Base-by-base conservation (phyloP, 768 basidiomycete species). In the Pleurotus tuoliensis region DNA sequence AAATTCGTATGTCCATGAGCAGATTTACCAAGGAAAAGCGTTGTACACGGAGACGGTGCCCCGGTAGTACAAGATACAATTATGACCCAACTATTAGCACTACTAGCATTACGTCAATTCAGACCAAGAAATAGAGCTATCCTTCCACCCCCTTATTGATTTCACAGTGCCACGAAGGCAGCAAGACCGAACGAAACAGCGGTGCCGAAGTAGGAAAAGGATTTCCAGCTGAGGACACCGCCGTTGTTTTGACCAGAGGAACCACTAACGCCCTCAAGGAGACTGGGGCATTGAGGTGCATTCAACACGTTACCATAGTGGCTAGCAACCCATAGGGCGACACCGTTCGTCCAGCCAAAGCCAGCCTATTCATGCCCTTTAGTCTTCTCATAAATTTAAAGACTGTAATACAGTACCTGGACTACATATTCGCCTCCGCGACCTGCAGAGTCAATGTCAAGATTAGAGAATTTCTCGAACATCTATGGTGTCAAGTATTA, bases 271-370 rank as follows among this genome's bases (percentile, higher is more conserved):
- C 58, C 58, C 7, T 64, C 67, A 58, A 72, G 53, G 30, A 76
- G 63, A 48, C 62, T 62, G 0, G 92, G 92, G 63, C 92, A 94
- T 30, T 73, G 56, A 0, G 90, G 92, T 1, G 77, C 69, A 47
- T 75, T 79, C 44, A 94, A 76, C 11, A 80, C 67, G 1, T 73
- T 48, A 0, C 89, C 90, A 63, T 86, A 91, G 45, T 74, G 79
- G 59, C 80, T 82, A 16, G 89, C 84, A 18, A 88, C 74, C 86
- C 88, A 92, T 39, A 93, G 78, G 53, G 83, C 66, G 7, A 86
- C 90, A 16, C 91, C 91, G 63, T 94, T 93, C 41, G 90, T 92
- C 92, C 92, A 94, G 15, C 92, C 90, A 64, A 93, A 93, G 18
- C 91, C 90, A 12, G 83, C 87, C 79, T 81, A 63, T 12, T 1